These are phyloP conservation scores for Didymosphaeria variabile DNA, from an alignment of 2,329 filamentous ascomycete species.

Conservation along the genomic window DNA sequence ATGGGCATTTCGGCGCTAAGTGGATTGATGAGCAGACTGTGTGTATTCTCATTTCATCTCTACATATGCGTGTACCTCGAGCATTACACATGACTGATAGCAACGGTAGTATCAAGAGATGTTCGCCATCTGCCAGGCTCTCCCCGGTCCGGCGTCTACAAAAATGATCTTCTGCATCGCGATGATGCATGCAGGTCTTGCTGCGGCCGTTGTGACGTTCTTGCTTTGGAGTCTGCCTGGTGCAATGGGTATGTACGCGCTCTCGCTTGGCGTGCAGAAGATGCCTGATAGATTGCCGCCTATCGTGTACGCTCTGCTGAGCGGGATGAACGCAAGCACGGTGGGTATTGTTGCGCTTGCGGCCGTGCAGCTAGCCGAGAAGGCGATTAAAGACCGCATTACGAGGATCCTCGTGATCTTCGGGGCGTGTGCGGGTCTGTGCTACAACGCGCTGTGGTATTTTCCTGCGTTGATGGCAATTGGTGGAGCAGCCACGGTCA, in stretches of 20 bases:
- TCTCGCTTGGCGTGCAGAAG: conserved; percentile 70
- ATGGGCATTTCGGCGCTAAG: conserved; percentile 33
- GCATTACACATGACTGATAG: background rate
- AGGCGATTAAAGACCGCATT: conserved; percentile 71
- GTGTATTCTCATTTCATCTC: background rate
- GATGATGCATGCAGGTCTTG: conserved; percentile 66
- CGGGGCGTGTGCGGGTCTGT: conserved; percentile 69
- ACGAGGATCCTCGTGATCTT: conserved; percentile 72
- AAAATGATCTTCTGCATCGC: conserved; percentile 76
- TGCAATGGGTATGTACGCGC: conserved; percentile 73
- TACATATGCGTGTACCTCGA: background rate
- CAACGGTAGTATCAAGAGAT: conserved; percentile 70
- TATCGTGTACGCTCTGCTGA: conserved; percentile 73
- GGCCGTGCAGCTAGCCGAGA: conserved; percentile 72
- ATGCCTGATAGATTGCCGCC: conserved; percentile 67
- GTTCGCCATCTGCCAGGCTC: conserved; percentile 73
- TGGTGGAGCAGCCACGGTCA: conserved; percentile 62
- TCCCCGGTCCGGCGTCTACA: conserved; percentile 72
- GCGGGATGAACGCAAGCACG: conserved; percentile 75
- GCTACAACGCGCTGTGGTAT: conserved; percentile 79
- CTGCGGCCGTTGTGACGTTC: conserved; percentile 66
- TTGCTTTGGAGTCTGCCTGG: conserved; percentile 74
- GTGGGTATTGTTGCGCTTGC: conserved; percentile 77
- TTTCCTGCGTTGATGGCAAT: conserved; percentile 71
- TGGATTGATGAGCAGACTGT: conserved; percentile 76